Base-by-base conservation (phyloP, 257 asterid species). In the Gentiana dahurica region DNA sequence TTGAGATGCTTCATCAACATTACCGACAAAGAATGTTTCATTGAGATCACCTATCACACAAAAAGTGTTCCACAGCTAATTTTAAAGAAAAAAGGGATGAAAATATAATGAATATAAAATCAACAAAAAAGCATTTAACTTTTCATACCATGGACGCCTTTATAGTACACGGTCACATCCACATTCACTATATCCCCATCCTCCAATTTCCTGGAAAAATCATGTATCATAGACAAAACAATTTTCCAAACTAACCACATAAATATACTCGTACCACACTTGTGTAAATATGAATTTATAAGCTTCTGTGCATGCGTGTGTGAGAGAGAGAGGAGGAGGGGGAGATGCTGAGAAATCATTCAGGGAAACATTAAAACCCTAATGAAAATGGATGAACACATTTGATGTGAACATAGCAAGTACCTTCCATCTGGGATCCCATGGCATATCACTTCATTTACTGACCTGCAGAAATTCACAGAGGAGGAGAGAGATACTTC, bases 341-440 rank as follows among this genome's bases (percentile, higher is more conserved):
- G 32, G 36, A 57, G 7, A 58, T 8, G 24, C 24, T 24, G 12
- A 52, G 48, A 56, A 6, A 9, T 10, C 51, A 11, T 6, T 12
- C 32, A 37, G 12, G 13, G 7, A 9, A 51, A 8, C 44, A 9
- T 10, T 50, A 53, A 55, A 57, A 38, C 9, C 5, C 12, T 9
- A 47, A 53, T 4, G 6, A 51, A 34, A 12, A 50, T 8, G n/a
- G 45, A 45, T n/a, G 11, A 38, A 34, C 39, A 62, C 11, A 51
- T 60, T 66, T 58, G 12, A 39, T 53, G 63, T 37, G 51, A 61
- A 43, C 61, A 48, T 12, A 62, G 57, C 52, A 65, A 33, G 65
- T 75, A 88, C 99, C 97, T 88, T 57, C 97, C 97, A 85, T 92
- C 99, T 54, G 99, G 99, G 63, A 88, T 88, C 66, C 97, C 97